phyloP scores from a whole-genome alignment of 306 rosid species.

The Sophora flavescens region DNA sequence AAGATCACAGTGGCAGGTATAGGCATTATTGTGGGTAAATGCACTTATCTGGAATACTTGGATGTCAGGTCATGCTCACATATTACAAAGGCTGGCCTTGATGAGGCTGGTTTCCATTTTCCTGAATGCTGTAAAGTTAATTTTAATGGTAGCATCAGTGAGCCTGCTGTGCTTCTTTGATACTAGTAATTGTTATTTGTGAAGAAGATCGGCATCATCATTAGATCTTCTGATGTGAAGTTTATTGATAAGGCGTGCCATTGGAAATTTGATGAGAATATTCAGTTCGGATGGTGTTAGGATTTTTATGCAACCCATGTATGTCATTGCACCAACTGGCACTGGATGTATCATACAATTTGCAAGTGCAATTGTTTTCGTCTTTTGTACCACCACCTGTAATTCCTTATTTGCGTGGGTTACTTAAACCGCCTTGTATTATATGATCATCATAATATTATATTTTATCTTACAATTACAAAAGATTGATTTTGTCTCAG shows the following conservation, averaged over 20 bases:
- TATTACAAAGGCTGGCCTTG: conserved; percentile 76
- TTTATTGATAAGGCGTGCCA: conserved; percentile 35
- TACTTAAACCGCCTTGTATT: conserved; percentile 1
- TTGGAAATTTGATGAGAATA: conserved; percentile 38
- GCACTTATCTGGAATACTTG: conserved; percentile 70
- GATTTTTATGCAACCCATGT: conserved; percentile 35
- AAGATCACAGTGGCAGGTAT: conserved; percentile 83
- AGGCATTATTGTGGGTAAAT: conserved; percentile 69
- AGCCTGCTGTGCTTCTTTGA: conserved; percentile 64
- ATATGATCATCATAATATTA: not conserved
- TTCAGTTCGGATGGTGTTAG: conserved; percentile 16
- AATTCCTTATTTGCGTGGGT: not conserved
- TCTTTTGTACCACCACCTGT: too few relatives aligned
- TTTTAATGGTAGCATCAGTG: conserved; percentile 71
- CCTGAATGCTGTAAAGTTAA: conserved; percentile 78
- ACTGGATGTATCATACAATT: conserved; percentile 42
- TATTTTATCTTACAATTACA: not conserved
- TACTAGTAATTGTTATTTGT: conserved; percentile 32
- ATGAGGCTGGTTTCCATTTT: conserved; percentile 80
- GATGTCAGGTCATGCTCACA: conserved; percentile 91
- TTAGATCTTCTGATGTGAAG: conserved; percentile 5
- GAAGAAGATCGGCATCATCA: conserved; percentile 5
- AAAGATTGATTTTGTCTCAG: too few relatives aligned
- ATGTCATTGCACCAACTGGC: conserved; percentile 9
- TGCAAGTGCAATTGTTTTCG: conserved; percentile 1